A percentile compares a stretch with the other conserved stretches of the same genome.
These are phyloP conservation scores for Geranium brycei DNA, from an alignment of 345 rosid species.

Conservation along the genomic window DNA sequence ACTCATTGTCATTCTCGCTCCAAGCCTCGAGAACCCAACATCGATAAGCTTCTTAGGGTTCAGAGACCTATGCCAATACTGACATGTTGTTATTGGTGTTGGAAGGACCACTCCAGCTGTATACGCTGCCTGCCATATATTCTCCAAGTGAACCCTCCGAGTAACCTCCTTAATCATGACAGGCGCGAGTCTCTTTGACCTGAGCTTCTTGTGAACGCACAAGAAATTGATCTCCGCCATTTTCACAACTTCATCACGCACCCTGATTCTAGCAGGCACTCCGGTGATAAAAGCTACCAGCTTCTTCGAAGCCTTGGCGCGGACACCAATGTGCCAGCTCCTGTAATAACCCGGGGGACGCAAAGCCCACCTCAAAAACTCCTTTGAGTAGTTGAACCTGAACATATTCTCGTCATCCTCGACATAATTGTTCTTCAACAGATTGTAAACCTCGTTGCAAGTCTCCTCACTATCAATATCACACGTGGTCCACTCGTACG, in stretches of 20 bases:
- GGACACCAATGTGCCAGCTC: slow-evolving; percentile 91
- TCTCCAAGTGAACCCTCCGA: slow-evolving; percentile 83
- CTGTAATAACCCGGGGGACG: slow-evolving; percentile 69
- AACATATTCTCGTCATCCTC: slow-evolving; percentile 98
- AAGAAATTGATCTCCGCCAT: slow-evolving; percentile 94
- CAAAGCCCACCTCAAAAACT: slow-evolving; percentile 82
- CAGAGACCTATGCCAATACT: slow-evolving; percentile 92
- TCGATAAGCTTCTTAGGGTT: slow-evolving; percentile 95
- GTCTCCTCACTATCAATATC: slow-evolving; percentile 68
- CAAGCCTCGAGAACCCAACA: slow-evolving; percentile 89
- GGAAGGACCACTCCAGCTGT: slow-evolving; percentile 93
- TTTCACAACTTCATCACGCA: slow-evolving; percentile 53
- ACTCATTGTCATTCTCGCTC: slow-evolving; percentile 94
- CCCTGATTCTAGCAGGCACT: slow-evolving; percentile 78
- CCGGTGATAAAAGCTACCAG: slow-evolving; percentile 92
- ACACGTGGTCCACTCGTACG: slow-evolving; percentile 80
- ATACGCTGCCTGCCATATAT: slow-evolving; percentile 91
- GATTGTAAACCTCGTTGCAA: slow-evolving; percentile 64
- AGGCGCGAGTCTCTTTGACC: slow-evolving; percentile 88
- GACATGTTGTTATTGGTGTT: slow-evolving; percentile 77
- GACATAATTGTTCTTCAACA: slow-evolving; percentile 73
- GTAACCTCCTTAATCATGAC: slow-evolving; percentile 97
- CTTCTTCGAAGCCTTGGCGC: slow-evolving; percentile 64
- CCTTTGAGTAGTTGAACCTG: slow-evolving; percentile 89
- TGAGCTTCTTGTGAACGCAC: slow-evolving; percentile 91